Evolutionary conservation across 106 monocot genomes (phyloP).

Genomic region (Alisma plantagoaquatica): DNA sequence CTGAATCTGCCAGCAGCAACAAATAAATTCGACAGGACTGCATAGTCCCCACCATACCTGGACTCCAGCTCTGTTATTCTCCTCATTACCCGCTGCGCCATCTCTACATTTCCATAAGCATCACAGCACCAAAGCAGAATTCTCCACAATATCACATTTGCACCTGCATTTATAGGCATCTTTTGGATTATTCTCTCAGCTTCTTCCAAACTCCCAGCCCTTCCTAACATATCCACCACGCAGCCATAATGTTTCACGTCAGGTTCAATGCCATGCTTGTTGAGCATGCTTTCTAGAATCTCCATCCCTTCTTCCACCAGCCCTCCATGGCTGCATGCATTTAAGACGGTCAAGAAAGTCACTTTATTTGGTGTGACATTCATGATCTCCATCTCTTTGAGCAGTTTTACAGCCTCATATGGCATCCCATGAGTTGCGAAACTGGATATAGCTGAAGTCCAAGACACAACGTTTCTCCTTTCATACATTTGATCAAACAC

Average conservation of each 20-base stretch:
- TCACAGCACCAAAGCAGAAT: conserved; percentile 54
- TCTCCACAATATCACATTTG: conserved; percentile 58
- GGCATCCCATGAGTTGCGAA: conserved; percentile 71
- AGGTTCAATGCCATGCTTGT: conserved; percentile 27
- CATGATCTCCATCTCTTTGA: conserved; percentile 29
- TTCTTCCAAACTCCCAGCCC: conserved; percentile 49
- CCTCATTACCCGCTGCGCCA: conserved; percentile 53
- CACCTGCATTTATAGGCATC: conserved; percentile 25
- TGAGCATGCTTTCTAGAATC: conserved; percentile 37
- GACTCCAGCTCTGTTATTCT: conserved; percentile 46
- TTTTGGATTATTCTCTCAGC: conserved; percentile 37
- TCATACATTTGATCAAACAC: conserved; percentile 29
- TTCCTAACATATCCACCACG: conserved; percentile 64
- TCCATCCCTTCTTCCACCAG: conserved; percentile 54
- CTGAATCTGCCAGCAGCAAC: conserved; percentile 41
- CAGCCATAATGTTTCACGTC: conserved; percentile 68
- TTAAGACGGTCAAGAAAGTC: conserved; percentile 54
- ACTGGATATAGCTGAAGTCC: conserved; percentile 63
- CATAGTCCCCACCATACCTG: conserved; percentile 57
- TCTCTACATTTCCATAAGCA: conserved; percentile 55
- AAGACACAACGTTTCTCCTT: conserved; percentile 55
- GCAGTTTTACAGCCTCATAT: conserved; percentile 29
- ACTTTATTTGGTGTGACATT: conserved; percentile 41
- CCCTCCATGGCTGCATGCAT: conserved; percentile 74
- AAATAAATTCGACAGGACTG: conserved; percentile 56